A percentile compares a stretch with the other conserved stretches of the same genome.
These are phyloP conservation scores for Fusarium clavum DNA, from an alignment of 2,329 filamentous ascomycete species.

Conservation along the genomic window DNA sequence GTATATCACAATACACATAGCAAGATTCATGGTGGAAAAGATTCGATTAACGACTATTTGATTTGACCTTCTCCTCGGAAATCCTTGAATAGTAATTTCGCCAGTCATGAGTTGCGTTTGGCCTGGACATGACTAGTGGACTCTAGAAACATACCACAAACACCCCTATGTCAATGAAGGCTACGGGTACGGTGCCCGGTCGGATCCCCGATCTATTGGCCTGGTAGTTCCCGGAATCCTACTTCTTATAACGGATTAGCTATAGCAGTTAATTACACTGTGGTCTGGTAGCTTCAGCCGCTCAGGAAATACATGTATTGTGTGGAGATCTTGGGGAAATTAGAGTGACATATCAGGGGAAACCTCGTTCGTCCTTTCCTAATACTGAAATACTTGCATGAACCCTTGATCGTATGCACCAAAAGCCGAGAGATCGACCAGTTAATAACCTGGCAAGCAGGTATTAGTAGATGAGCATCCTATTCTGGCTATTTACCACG, in stretches of 20 bases:
- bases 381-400: constrained; percentile 4
- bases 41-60: neutral
- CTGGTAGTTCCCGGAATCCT: neutral
- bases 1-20: neutral
- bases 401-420: neutral
- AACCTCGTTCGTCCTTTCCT: constrained; percentile 7
- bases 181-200: neutral
- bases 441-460: neutral
- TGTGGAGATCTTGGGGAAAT: constrained; percentile 31
- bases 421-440: neutral
- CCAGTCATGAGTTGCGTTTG: neutral
- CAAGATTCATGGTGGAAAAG: no score
- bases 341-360: constrained; percentile 22
- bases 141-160: neutral
- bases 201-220: neutral
- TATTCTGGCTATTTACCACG: neutral
- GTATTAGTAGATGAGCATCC: neutral
- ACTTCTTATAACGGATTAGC: neutral
- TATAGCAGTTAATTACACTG: neutral
- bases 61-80: neutral
- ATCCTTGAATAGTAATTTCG: neutral
- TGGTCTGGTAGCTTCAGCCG: neutral
- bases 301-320: neutral
- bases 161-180: neutral
- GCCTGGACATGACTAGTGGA: neutral